Evolutionary conservation across 2,329 filamentous ascomycete genomes (phyloP).

Genomic region (Fusarium sp.): DNA sequence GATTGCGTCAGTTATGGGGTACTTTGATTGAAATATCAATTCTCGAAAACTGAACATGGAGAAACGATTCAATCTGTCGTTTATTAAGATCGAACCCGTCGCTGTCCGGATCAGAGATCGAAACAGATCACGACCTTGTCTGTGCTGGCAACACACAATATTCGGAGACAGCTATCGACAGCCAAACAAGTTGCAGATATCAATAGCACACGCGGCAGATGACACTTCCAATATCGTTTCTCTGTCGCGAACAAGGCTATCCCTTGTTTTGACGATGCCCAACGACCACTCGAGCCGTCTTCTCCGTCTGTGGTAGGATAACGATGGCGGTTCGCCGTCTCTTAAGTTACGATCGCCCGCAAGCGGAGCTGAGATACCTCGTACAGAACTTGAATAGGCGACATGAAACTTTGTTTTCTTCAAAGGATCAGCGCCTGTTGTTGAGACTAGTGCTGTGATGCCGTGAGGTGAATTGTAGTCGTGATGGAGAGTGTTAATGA

Average conservation of each 20-base stretch:
- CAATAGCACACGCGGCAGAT: constrained; percentile 33
- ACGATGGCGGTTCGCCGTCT: constrained; percentile 28
- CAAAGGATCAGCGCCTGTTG: constrained; percentile 30
- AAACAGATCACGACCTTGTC: constrained; percentile 29
- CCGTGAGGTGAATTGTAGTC: constrained; percentile 13
- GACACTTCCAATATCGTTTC: constrained; percentile 22
- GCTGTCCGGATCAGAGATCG: constrained; percentile 21
- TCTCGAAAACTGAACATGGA: constrained; percentile 27
- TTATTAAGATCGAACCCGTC: constrained; percentile 42
- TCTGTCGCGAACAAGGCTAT: constrained; percentile 43
- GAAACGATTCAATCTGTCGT: constrained; percentile 34
- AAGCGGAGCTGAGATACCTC: constrained; percentile 27
- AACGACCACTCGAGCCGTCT: constrained; percentile 33
- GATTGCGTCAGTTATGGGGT: constrained; percentile 36
- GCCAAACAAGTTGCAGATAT: constrained; percentile 28
- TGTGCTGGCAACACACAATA: constrained; percentile 24
- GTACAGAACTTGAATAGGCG: constrained; percentile 24
- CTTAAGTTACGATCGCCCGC: constrained; percentile 44
- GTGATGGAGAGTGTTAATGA: background rate
- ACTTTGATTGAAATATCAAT: constrained; percentile 30
- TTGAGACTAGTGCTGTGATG: constrained; percentile 4
- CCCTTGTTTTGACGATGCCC: constrained; percentile 45
- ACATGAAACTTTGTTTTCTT: constrained; percentile 28
- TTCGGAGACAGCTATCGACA: constrained; percentile 9
- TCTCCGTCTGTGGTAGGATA: constrained; percentile 28